A percentile compares a stretch with the other conserved stretches of the same genome.
These are phyloP conservation scores for Aspergillus bridgeri DNA, from an alignment of 495 filamentous ascomycete species.

Conservation along the genomic window DNA sequence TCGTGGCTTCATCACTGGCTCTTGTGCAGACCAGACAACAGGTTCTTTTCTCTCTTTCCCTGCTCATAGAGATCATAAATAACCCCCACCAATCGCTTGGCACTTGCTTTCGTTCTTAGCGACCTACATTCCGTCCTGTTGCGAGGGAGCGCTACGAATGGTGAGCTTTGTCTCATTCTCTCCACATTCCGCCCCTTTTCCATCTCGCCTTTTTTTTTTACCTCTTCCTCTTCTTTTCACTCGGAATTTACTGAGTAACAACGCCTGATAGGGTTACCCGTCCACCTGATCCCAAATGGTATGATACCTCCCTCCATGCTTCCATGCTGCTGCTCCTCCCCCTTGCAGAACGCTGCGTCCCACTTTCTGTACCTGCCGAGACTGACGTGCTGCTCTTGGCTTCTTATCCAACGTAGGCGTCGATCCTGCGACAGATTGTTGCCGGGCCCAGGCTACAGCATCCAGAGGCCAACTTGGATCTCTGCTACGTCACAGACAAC, in stretches of 20 bases:
- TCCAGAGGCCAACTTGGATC: slow-evolving; percentile 81
- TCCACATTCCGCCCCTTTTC: not conserved
- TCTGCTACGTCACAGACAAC: slow-evolving; percentile 90
- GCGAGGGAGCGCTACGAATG: not conserved
- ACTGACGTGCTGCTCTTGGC: slow-evolving; percentile 19
- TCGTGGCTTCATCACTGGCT: not conserved
- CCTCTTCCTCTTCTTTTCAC: not conserved
- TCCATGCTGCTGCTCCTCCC: not conserved
- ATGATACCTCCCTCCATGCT: not conserved
- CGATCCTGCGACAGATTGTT: slow-evolving; percentile 68
- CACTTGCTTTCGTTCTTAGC: not conserved
- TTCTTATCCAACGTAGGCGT: slow-evolving; percentile 44
- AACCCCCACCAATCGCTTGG: not conserved
- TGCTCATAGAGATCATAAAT: not conserved
- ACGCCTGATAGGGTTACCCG: not conserved
- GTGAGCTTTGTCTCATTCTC: not conserved
- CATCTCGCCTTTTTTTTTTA: no score
- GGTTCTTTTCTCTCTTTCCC: not conserved
- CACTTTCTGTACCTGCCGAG: slow-evolving; percentile 13
- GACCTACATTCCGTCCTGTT: no score
- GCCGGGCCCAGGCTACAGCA: slow-evolving; percentile 80
- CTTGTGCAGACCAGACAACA: no score
- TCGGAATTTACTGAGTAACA: not conserved
- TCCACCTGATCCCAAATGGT: slow-evolving; percentile 1
- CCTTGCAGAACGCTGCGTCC: not conserved